Evolutionary conservation across 176 grass and related monocot genomes (phyloP).

Genomic region (Secale cereale): DNA sequence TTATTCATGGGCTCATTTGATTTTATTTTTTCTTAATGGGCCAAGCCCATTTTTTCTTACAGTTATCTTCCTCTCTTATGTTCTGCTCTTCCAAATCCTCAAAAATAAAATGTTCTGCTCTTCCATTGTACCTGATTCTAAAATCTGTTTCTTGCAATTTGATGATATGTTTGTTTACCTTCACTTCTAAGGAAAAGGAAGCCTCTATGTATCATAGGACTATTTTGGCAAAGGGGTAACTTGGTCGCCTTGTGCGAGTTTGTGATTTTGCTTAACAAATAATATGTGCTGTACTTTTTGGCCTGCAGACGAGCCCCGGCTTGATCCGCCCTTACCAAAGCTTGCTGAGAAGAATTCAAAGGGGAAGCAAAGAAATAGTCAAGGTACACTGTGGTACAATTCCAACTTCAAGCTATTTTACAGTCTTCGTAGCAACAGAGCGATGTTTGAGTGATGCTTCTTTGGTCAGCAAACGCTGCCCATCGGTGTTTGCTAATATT

Average conservation of each 20-base stretch:
- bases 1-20: too few relatives aligned
- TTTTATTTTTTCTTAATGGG: too few relatives aligned
- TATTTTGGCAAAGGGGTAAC: not conserved
- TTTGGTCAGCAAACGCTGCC: constrained; percentile 84
- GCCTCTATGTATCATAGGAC: not conserved
- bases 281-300: not conserved
- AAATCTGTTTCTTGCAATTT: not conserved
- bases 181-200: not conserved
- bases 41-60: too few relatives aligned
- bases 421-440: too few relatives aligned
- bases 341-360: not conserved
- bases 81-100: too few relatives aligned
- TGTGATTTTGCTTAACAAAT: not conserved
- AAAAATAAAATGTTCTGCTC: too few relatives aligned
- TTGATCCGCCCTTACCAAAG: not conserved
- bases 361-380: too few relatives aligned
- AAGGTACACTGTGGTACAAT: too few relatives aligned
- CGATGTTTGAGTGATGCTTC: too few relatives aligned
- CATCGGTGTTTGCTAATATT: constrained; percentile 94
- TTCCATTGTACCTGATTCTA: not conserved
- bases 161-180: not conserved
- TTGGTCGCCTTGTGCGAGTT: not conserved
- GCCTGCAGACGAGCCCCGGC: not conserved
- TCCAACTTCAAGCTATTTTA: too few relatives aligned
- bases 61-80: too few relatives aligned